These are phyloP conservation scores for Phytophthora podocarpi DNA, from an alignment of 352 stramenopile genomes.

Conservation along the genomic window DNA sequence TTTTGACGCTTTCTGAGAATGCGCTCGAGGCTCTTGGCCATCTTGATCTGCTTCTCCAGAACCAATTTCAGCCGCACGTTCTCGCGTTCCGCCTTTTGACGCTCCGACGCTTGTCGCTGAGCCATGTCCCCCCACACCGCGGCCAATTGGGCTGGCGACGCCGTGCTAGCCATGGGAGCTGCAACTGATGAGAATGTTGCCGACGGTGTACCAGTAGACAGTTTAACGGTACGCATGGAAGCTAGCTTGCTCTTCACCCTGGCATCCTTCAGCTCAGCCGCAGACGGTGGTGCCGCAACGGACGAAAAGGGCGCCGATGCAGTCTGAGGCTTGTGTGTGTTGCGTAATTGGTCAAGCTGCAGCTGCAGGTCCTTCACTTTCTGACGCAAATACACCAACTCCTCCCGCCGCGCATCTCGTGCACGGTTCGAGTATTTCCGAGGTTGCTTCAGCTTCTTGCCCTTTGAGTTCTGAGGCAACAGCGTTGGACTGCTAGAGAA, in stretches of 20 bases:
- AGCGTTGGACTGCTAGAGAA: constrained; percentile 6
- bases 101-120: constrained; percentile 39
- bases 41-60: constrained; percentile 57
- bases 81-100: constrained; percentile 47
- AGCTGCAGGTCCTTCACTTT: constrained; percentile 45
- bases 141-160: constrained; percentile 23
- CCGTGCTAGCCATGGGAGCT: constrained; percentile 14
- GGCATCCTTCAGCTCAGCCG: constrained; percentile 14
- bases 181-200: constrained; percentile 36
- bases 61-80: constrained; percentile 52
- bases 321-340: constrained; percentile 29
- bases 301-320: constrained; percentile 35
- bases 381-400: constrained; percentile 44
- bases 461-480: constrained; percentile 9
- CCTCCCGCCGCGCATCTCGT: constrained; percentile 33
- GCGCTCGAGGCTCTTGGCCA: constrained; percentile 47
- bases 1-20: constrained; percentile 44
- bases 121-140: constrained; percentile 55
- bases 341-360: constrained; percentile 32
- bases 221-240: constrained; percentile 8
- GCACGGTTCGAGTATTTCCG: constrained; percentile 44
- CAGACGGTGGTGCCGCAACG: constrained; percentile 23
- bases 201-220: constrained; percentile 15
- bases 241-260: constrained; percentile 13
- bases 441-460: constrained; percentile 21